A percentile compares a stretch with the other conserved stretches of the same genome.
Conservation (phyloP, 495 filamentous ascomycete genomes). For the Paragyromitra xinjiangensis region DNA sequence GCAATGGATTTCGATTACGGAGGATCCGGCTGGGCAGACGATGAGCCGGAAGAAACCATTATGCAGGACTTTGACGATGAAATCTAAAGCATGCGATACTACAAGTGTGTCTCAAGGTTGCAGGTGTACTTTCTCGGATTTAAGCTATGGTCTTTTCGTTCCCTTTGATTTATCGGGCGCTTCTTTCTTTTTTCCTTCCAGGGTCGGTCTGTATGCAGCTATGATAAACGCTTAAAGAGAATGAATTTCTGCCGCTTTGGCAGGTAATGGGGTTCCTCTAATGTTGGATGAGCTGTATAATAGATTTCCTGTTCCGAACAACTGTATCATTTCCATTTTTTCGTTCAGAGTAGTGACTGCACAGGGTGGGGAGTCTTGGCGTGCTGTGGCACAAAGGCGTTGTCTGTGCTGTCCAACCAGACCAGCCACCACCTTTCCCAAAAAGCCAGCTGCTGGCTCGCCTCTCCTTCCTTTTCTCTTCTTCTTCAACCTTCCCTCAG, state of each 20-base stretch:
- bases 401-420: conserved; percentile 33
- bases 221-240: conserved; percentile 39
- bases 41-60: conserved; percentile 54
- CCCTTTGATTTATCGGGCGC: conserved; percentile 23
- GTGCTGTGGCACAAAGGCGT: conserved; percentile 37
- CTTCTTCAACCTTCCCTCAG: conserved; percentile 48
- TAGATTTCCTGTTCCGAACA: conserved; percentile 36
- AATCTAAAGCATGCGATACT: conserved; percentile 33
- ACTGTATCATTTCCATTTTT: conserved; percentile 22
- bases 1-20: conserved; percentile 55
- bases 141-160: conserved; percentile 9
- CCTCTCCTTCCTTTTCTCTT: conserved; percentile 51
- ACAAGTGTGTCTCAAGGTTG: conserved; percentile 3
- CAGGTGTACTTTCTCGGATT: conserved; percentile 15
- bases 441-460: conserved; percentile 47
- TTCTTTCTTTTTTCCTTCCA: conserved; percentile 18
- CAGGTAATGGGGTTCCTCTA: conserved; percentile 38
- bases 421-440: conserved; percentile 55
- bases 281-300: conserved; percentile 42
- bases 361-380: conserved; percentile 27
- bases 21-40: conserved; percentile 49
- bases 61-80: conserved; percentile 57
- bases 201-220: conserved; percentile 35
- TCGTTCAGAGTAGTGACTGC: background rate
- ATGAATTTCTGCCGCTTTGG: conserved; percentile 39